Evolutionary conservation across 768 basidiomycete genomes (phyloP).

Genomic region (Bullera alba): DNA sequence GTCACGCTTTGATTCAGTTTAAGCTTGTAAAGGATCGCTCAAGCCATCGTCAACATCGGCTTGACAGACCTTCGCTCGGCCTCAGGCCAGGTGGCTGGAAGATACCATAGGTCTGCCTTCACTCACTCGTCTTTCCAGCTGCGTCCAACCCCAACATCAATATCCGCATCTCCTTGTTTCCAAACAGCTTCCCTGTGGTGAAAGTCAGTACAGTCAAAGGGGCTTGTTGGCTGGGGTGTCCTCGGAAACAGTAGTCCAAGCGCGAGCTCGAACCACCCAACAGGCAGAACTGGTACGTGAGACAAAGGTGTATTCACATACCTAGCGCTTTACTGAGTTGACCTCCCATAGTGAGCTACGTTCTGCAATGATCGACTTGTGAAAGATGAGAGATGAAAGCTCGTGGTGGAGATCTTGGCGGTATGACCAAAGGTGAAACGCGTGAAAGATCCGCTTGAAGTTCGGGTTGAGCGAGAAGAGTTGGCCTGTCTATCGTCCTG

Average conservation of each 20-base stretch:
- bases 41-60: constrained; percentile 14
- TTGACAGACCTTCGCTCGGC: not conserved
- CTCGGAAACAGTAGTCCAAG: not conserved
- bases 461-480: too few relatives aligned
- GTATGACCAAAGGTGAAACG: too few relatives aligned
- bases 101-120: not conserved
- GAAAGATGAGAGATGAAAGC: not conserved
- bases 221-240: not conserved
- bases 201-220: not conserved
- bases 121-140: constrained; percentile 95
- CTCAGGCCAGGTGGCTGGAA: not conserved
- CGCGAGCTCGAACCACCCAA: not conserved
- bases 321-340: constrained; percentile 44
- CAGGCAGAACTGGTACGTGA: not conserved
- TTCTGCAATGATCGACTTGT: too few relatives aligned
- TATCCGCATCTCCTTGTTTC: constrained; percentile 98
- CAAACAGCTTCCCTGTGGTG: constrained; percentile 74
- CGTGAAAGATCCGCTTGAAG: too few relatives aligned
- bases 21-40: constrained; percentile 97
- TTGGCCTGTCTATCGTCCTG: too few relatives aligned
- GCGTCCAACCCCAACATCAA: constrained; percentile 97
- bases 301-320: constrained; percentile 6
- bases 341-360: constrained; percentile 43
- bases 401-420: too few relatives aligned
- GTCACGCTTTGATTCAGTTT: constrained; percentile 98